These are phyloP conservation scores for Gryganskiella cystojenkinii DNA, from an alignment of 192 early-diverging fungal species.

Conservation along the genomic window DNA sequence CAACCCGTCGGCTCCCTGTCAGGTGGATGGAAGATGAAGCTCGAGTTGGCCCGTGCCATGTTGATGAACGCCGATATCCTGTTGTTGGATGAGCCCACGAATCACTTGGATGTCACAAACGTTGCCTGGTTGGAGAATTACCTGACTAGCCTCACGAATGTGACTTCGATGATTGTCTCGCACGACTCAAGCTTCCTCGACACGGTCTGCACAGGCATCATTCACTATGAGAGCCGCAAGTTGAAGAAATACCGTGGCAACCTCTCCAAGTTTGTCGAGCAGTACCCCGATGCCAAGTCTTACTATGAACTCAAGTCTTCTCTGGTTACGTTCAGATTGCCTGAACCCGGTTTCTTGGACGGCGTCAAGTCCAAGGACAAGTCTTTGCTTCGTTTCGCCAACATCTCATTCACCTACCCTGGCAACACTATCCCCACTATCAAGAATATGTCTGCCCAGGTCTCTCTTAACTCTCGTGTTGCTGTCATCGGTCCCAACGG, in stretches of 20 bases:
- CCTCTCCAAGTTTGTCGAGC: conserved; percentile 83
- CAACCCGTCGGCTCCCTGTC: conserved; percentile 79
- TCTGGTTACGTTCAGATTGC: conserved; percentile 72
- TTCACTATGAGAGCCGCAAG: conserved; percentile 86
- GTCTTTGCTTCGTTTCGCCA: conserved; percentile 77
- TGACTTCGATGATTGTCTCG: conserved; percentile 88
- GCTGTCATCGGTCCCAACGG: conserved; percentile 76
- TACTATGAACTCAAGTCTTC: conserved; percentile 80
- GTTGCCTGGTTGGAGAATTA: conserved; percentile 76
- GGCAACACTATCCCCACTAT: conserved; percentile 70
- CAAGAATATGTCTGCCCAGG: conserved; percentile 65
- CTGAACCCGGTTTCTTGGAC: conserved; percentile 77
- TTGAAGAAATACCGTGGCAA: conserved; percentile 81
- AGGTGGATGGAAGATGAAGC: conserved; percentile 94
- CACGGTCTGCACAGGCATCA: conserved; percentile 82
- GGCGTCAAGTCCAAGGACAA: conserved; percentile 80
- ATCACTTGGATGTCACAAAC: conserved; percentile 80
- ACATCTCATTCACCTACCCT: conserved; percentile 77
- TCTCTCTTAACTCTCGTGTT: conserved; percentile 82
- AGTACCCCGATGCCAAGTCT: conserved; percentile 77
- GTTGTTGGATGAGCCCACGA: conserved; percentile 87
- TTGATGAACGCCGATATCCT: conserved; percentile 87
- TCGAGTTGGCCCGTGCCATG: conserved; percentile 88
- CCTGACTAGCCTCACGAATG: conserved; percentile 72
- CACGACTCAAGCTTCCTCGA: conserved; percentile 90